Evolutionary conservation across 148 eudicot species (phyloP), one percentile per base, ranked within the genome.

Genomic region (Rhododendron ovatum): DNA sequence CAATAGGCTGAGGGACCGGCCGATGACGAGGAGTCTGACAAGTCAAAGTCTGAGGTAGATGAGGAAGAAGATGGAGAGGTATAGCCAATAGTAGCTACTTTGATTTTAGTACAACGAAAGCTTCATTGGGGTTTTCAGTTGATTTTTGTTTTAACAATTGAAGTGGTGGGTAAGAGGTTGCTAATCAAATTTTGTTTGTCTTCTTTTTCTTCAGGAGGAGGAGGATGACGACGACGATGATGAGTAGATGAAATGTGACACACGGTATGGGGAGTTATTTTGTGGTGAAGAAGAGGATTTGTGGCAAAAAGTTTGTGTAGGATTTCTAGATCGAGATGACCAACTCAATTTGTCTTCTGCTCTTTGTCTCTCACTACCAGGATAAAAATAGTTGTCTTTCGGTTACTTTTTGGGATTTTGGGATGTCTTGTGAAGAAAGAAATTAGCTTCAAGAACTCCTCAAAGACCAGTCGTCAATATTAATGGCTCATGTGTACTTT

Each of bases 31-130:
- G 89, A 82, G 77, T 89, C 91, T 17, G 90, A 90, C 81, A 90
- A 88, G 88, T 90, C 92, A 2, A 87, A 45, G 82, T 90, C 89
- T 0, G 92, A 90, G 83, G 92, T 90, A 9, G 91, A 88, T 3
- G 92, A 89, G 22, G 92, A 89, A 20, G 91, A 89, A 12, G 90
- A 90, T 9, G 89, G 86, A 43, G 92, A 87, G 89, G 92, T 88
- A 22, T 3, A 13, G 43, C 28, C 15, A 71, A 10, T 28, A 65
- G 67, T 41, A 0, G 45, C 50, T 17, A 5, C 8, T 86, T 3
- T 30, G 3, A 9, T 28, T 6, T 65, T n/a, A 39, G 47, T 67
- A 4, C 39, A 18, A 9, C 1, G n/a, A 8, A 39, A 81, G 1
- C 24, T 24, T 1, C 13, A 45, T 5, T 26, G 74, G 24, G 18